Conservation (phyloP, 192 early-diverging fungal genomes). For the Backusella luteola region DNA sequence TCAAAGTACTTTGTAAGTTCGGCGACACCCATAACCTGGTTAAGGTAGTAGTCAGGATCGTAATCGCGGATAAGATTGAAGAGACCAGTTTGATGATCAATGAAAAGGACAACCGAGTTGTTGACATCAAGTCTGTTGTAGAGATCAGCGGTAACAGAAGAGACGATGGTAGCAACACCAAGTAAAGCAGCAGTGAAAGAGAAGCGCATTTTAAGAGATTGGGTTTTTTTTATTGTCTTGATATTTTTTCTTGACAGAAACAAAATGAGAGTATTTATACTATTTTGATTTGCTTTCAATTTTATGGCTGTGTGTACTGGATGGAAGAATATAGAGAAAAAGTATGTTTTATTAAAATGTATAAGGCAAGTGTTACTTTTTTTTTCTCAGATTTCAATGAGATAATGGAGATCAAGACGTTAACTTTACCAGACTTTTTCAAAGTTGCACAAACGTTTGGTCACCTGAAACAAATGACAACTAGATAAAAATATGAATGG, state of each 20-base stretch:
- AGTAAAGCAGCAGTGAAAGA: constrained; percentile 8
- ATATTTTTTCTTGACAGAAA: background rate
- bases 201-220: background rate
- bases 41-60: constrained; percentile 21
- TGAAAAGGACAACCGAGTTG: constrained; percentile 28
- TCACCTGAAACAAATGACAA: background rate
- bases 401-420: background rate
- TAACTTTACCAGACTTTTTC: background rate
- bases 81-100: constrained; percentile 35
- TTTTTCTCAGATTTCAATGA: background rate
- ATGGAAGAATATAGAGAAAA: background rate
- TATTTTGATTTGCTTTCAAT: background rate
- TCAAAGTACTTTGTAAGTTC: constrained; percentile 22
- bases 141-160: background rate
- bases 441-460: background rate
- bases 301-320: background rate
- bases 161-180: constrained; percentile 1
- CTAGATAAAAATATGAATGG: background rate
- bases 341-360: background rate
- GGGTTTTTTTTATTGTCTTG: background rate
- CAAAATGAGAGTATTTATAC: background rate
- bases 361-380: background rate
- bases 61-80: constrained; percentile 24
- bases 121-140: constrained; percentile 27
- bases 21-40: constrained; percentile 26